Base-by-base conservation (phyloP, 768 basidiomycete genomes). In the Kwoniella europaea region DNA sequence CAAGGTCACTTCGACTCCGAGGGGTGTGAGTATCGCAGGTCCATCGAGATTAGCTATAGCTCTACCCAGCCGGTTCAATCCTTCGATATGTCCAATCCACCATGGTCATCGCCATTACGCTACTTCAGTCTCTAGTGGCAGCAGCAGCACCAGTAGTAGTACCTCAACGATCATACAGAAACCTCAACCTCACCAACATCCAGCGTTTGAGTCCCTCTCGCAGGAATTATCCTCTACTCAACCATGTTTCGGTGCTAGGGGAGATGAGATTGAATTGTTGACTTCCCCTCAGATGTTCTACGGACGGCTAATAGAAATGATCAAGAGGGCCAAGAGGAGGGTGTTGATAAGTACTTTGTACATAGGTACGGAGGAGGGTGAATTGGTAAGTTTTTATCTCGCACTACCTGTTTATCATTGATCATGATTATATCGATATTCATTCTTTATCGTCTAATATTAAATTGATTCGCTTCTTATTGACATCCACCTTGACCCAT, bases 271-370 rank as follows among this genome's bases (percentile, higher is more conserved):
- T 29, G 84, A 84, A 12, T 85, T 93, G 2, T 84, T 92, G 67
- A 82, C 83, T 27, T 84, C 86, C 50, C 92, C 92, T 0, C 73
- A 83, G 13, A 84, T 88, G 29, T 93, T 93, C 75, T 88, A 90
- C 78, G 24, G 76, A 4, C 71, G 61, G 0, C 76, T 93, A 27
- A 73, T 91, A 74, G 91, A 88, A 69, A 90, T 93, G 87, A 89
- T 98, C 63, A 85, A 85, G 55, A 86, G 88, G n/a, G 96, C 96
- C 0, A 88, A 89, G 67, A 84, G 86, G 61, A 88, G 94, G 67
- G 89, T 99, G 76, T 92, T 95, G 79, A 87, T 99, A 35, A 97
- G 96, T 0, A 83, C 76, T 53, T 61, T 83, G 50, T 83, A 83
- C 62, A 83, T 83, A 12, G 82, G 82, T 15, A 69, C 74, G 0